Evolutionary conservation across 1,139 yeast species (phyloP), one percentile per base, ranked within the genome.

Genomic region (Suhomyces bokatorum): DNA sequence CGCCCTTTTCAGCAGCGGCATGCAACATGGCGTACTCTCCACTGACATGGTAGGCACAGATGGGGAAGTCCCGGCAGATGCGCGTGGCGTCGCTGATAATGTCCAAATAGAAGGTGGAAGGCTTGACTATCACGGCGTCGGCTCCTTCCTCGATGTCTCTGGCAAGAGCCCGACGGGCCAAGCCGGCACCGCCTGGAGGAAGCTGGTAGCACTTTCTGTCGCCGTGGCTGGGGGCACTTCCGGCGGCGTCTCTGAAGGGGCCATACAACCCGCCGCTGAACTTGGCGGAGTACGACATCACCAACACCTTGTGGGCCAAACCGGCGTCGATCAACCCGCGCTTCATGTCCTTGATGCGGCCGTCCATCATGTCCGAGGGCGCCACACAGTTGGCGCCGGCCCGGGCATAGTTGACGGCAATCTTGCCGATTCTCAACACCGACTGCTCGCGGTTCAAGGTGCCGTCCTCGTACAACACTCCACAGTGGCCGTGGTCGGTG

Each of bases 21-120:
- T 91, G 96, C 53, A 93, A 71, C 99, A 95, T 93, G 40, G 99
- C 97, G 62, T 81, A 93, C 67, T 93, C 99, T 39, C 99, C 99
- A 65, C 95, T 83, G 28, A 93, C 99, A 64, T 95, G 99, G 67
- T 93, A 93, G 22, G 96, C 95, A 62, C 97, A 90, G 42, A 93
- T 74, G 26, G 99, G 99, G 56, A 86, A 81, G 63, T 93, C 95
- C 44, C 74, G 67, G 62, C 96, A 88, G 44, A 91, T 76, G 56
- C 79, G 83, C 33, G 93, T 76, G 1, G 99, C 97, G 60, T 93
- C 97, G 49, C 85, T 77, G 63, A 93, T 85, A 46, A 93, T 78
- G 63, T 93, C 99, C 58, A 93, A 77, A 65, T 91, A 93, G 66
- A 93, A 93, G 3, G 98, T 90, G 5, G 97, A 88, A n/a, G 99